phyloP scores from a whole-genome alignment of 2,329 filamentous ascomycete genomes.

The Phaeophleospora eucalypticola region DNA sequence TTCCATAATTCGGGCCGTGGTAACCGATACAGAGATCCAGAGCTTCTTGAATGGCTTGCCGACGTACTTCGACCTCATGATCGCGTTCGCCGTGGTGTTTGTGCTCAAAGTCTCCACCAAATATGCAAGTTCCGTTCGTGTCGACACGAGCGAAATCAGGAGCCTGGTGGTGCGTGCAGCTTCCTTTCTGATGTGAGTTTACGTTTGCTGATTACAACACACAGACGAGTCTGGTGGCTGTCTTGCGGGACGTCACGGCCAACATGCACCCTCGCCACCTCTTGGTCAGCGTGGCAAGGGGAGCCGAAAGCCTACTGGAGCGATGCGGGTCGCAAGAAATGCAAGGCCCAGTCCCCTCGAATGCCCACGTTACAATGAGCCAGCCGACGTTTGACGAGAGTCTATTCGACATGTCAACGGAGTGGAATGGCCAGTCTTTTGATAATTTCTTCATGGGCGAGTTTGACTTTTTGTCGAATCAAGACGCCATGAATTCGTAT shows the following conservation, averaged over 20 bases:
- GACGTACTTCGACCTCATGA: constrained; percentile 32
- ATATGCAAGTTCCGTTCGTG: constrained; percentile 24
- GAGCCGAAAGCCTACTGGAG: constrained; percentile 26
- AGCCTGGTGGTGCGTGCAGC: constrained; percentile 15
- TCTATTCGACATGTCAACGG: constrained; percentile 25
- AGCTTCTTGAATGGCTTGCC: constrained; percentile 28
- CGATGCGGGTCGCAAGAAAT: constrained; percentile 18
- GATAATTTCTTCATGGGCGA: constrained; percentile 32
- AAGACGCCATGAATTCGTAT: constrained; percentile 23
- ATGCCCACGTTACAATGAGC: constrained; percentile 28
- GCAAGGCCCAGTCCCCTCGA: constrained; percentile 21
- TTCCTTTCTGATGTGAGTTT: background rate
- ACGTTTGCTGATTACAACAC: background rate
- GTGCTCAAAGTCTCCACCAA: constrained; percentile 31
- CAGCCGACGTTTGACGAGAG: constrained; percentile 29
- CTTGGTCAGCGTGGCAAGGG: constrained; percentile 26
- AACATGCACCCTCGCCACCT: constrained; percentile 30
- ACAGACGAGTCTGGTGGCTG: constrained; percentile 19
- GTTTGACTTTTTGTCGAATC: constrained; percentile 29
- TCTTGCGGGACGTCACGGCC: constrained; percentile 27
- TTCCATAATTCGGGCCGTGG: constrained; percentile 24
- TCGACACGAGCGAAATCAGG: constrained; percentile 27
- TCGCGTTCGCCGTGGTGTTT: constrained; percentile 30
- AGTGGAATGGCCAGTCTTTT: constrained; percentile 21
- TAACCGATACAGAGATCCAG: constrained; percentile 27